phyloP scores from a whole-genome alignment of 192 early-diverging fungal genomes.

The Chytriomyces hyalinus region DNA sequence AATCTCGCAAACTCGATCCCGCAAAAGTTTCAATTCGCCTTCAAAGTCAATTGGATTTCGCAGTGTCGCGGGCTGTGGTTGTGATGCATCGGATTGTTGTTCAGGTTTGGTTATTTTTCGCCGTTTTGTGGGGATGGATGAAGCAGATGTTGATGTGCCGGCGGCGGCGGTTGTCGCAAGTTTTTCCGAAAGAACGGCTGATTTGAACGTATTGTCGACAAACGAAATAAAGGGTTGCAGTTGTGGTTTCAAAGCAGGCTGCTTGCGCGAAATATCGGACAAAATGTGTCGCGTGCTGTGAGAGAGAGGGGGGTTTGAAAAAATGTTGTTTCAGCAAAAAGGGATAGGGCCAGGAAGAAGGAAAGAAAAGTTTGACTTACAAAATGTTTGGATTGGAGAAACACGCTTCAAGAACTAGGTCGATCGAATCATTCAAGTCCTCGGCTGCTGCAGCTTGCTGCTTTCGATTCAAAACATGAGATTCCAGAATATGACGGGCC shows the following conservation, averaged over 20 bases:
- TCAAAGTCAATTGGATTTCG: not conserved
- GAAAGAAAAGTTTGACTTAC: not conserved
- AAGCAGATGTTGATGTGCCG: not conserved
- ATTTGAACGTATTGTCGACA: slow-evolving; percentile 19
- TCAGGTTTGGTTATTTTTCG: not conserved
- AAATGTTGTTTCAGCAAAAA: not conserved
- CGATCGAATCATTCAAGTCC: not conserved
- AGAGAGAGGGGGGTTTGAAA: not conserved
- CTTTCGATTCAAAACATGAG: not conserved
- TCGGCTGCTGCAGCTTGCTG: not conserved
- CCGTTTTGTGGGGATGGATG: not conserved
- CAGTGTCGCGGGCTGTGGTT: no score
- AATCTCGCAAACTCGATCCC: not conserved
- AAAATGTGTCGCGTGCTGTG: slow-evolving; percentile 7
- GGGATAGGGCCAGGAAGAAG: not conserved
- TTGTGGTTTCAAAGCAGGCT: not conserved
- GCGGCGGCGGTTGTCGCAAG: not conserved
- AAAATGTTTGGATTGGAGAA: slow-evolving; percentile 25
- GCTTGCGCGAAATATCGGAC: slow-evolving; percentile 3
- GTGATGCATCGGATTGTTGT: not conserved
- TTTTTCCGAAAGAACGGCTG: slow-evolving; percentile 1
- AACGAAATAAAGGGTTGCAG: slow-evolving; percentile 25
- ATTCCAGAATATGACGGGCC: slow-evolving; percentile 28
- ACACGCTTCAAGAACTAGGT: slow-evolving; percentile 18
- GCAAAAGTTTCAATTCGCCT: not conserved